Base-by-base conservation (phyloP, 768 basidiomycete species). In the Erythrobasidium yunnanense region DNA sequence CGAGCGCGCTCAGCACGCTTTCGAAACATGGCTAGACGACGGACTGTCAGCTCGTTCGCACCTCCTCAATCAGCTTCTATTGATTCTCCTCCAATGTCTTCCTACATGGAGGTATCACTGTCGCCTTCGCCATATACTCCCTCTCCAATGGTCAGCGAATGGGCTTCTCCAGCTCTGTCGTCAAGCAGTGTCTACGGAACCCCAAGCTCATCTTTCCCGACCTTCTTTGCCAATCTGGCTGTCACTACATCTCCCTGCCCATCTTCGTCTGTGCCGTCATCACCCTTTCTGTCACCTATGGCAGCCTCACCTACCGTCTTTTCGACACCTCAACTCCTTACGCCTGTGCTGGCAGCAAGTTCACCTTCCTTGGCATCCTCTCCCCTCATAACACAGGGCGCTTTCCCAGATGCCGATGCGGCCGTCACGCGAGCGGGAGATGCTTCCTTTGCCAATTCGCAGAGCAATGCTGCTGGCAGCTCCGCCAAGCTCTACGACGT, bases 401-500 rank as follows among this genome's bases (percentile, higher is more conserved):
- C 38, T 42, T 42, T n/a, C 38, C 11, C n/a, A 42, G 38, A 42
- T 42, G 38, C n/a, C 38, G n/a, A 42, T 42, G 38, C 11, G 38
- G 38, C 11, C 11, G n/a, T 42, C 38, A n/a, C n/a, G n/a, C n/a
- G n/a, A n/a, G n/a, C n/a, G n/a, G n/a, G n/a, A n/a, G n/a, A 42
- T 42, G n/a, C 38, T 42, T 42, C 11, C 38, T 42, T 42, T n/a
- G 38, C 11, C 38, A n/a, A 42, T 11, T 42, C 11, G 11, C n/a
- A n/a, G 11, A 42, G 11, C 38, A n/a, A 42, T 42, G n/a, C 38
- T n/a, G 38, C 38, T 11, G n/a, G 11, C 38, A 11, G 11, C 11
- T 42, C 38, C 55, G 13, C 27, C 18, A 38, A 38, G 5, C 38
- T 57, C 13, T 57, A 57, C 55, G 38, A 57, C 32, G 55, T 38